These are phyloP conservation scores for Fusarium sp. DNA, from an alignment of 2,329 filamentous ascomycete species.

Conservation along the genomic window DNA sequence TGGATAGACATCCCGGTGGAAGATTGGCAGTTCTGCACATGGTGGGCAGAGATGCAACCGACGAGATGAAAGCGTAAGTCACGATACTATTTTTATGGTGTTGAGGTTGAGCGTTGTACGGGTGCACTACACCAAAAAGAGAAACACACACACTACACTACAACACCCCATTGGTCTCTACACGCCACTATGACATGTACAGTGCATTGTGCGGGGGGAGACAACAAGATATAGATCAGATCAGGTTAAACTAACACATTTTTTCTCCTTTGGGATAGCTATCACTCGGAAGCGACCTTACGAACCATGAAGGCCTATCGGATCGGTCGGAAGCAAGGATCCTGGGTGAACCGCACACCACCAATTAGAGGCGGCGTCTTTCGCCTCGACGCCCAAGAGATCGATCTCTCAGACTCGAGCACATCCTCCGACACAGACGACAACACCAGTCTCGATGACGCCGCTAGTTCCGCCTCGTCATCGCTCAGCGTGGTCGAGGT, in stretches of 20 bases:
- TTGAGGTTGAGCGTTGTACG: neutral
- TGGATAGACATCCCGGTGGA: slow-evolving; percentile 68
- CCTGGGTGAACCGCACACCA: slow-evolving; percentile 67
- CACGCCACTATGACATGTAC: neutral
- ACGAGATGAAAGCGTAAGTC: slow-evolving; percentile 49
- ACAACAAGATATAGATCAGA: neutral
- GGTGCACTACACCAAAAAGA: neutral
- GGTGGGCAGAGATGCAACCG: slow-evolving; percentile 51
- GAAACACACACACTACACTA: neutral
- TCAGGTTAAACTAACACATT: slow-evolving; percentile 29
- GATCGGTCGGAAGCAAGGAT: slow-evolving; percentile 65
- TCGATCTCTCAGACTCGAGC: slow-evolving; percentile 23
- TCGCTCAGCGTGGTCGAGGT: slow-evolving; percentile 8
- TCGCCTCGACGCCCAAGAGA: slow-evolving; percentile 28
- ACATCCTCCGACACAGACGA: slow-evolving; percentile 30
- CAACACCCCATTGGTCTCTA: slow-evolving; percentile 27
- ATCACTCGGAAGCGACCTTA: slow-evolving; percentile 64
- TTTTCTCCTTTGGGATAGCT: slow-evolving; percentile 52
- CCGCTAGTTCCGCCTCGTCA: slow-evolving; percentile 33
- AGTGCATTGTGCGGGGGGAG: neutral
- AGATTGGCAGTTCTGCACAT: slow-evolving; percentile 67
- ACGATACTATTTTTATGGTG: neutral
- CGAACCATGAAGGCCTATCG: slow-evolving; percentile 68
- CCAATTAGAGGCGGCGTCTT: slow-evolving; percentile 65
- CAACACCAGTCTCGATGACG: slow-evolving; percentile 17